phyloP scores from a whole-genome alignment of 345 rosid species.

The Eucalyptus erythrocorys region DNA sequence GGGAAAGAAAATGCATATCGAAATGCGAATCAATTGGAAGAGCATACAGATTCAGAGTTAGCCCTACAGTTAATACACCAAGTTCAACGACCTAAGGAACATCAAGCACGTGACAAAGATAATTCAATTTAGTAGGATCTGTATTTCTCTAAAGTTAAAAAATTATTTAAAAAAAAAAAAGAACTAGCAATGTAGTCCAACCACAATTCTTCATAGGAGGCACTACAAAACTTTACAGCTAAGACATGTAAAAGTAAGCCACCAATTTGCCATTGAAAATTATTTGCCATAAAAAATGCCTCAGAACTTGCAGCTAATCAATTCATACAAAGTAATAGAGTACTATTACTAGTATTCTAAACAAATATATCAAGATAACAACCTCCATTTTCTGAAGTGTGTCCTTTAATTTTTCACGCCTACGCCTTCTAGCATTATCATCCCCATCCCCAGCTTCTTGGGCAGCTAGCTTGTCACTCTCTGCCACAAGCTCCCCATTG shows the following conservation, averaged over 20 bases:
- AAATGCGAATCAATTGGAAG: not conserved
- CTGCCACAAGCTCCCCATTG: conserved; percentile 84
- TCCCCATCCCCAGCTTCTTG: conserved; percentile 88
- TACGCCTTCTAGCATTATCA: conserved; percentile 78
- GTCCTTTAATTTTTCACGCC: conserved; percentile 66
- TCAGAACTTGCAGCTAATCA: not conserved
- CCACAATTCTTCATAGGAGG: not conserved
- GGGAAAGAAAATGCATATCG: not conserved
- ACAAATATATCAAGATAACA: not conserved
- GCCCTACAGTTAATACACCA: not conserved
- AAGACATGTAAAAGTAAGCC: not conserved
- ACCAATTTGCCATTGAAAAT: not conserved
- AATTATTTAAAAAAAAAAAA: not conserved
- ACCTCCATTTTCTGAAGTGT: conserved; percentile 84
- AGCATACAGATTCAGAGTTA: not conserved
- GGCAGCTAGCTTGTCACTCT: conserved; percentile 72
- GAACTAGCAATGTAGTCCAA: not conserved
- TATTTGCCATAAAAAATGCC: not conserved
- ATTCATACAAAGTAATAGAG: not conserved
- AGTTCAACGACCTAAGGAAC: not conserved
- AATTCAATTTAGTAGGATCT: not conserved
- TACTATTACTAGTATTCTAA: not conserved
- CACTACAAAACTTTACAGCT: not conserved
- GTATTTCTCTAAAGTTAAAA: not conserved
- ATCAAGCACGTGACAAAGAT: not conserved